Percentiles rank a stretch among this genome's conserved stretches.
Conservation (phyloP, 1,139 yeast species). For the Zhuliangozyma blackwelliae region DNA sequence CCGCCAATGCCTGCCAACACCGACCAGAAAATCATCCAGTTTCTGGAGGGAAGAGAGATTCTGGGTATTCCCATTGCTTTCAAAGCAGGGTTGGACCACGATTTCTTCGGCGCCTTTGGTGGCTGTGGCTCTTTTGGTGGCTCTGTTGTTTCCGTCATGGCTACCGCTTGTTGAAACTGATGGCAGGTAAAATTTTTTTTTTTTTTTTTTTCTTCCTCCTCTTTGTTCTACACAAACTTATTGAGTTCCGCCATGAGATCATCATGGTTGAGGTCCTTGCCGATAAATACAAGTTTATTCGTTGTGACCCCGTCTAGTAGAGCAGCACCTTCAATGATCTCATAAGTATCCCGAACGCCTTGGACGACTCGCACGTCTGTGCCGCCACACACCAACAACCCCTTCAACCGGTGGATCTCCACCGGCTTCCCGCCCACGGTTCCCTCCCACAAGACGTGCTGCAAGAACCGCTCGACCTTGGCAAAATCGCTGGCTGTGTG, state of each 20-base stretch:
- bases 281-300: slow-evolving; percentile 75
- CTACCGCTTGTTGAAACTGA: not conserved
- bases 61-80: slow-evolving; percentile 82
- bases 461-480: slow-evolving; percentile 57
- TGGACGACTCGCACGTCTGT: slow-evolving; percentile 66
- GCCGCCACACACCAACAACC: slow-evolving; percentile 46
- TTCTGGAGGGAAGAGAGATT: slow-evolving; percentile 77
- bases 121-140: not conserved
- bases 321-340: slow-evolving; percentile 54
- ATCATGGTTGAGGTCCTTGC: slow-evolving; percentile 50
- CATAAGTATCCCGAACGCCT: slow-evolving; percentile 92
- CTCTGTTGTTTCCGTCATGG: slow-evolving; percentile 1
- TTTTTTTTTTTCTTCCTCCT: not conserved
- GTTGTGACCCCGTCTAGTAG: slow-evolving; percentile 32
- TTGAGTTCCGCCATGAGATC: slow-evolving; percentile 25
- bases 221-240: slow-evolving; percentile 10
- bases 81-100: slow-evolving; percentile 82
- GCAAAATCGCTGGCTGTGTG: slow-evolving; percentile 26
- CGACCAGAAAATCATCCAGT: slow-evolving; percentile 90
- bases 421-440: slow-evolving; percentile 34
- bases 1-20: slow-evolving; percentile 65
- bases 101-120: slow-evolving; percentile 29
- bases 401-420: slow-evolving; percentile 83
- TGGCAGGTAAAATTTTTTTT: not conserved
- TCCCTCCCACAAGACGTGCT: slow-evolving; percentile 65